Evolutionary conservation across 345 rosid species (phyloP), one percentile per base, ranked within the genome.

Genomic region (Lumnitzera racemosa): DNA sequence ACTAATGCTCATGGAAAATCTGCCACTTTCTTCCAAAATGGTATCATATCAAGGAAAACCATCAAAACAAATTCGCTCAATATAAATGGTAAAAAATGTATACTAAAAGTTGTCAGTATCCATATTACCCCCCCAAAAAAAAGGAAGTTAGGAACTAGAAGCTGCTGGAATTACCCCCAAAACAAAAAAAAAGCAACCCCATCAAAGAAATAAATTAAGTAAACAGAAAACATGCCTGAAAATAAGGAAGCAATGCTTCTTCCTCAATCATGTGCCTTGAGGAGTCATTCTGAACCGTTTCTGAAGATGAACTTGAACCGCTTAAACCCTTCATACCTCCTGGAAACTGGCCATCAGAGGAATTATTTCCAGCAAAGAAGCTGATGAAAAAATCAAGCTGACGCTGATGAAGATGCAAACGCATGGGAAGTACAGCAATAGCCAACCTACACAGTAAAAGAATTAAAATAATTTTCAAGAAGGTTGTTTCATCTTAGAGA

Each of bases 211-310:
- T 46, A 52, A 70, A 29, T 62, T 47, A 25, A 66, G 24, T 49
- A 53, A 13, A 36, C 5, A 25, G 49, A 15, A 66, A 12, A 56
- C 78, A 79, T 70, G 81, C 99, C 99, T 90, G 99, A 70, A 94
- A 86, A 81, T 80, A 94, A 47, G 99, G 99, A 65, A 94, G 97
- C 79, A 94, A 75, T 53, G 97, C 97, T 71, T 94, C 99, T 46
- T 75, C 85, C 55, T 74, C 82, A 75, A 83, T 71, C 62, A 65
- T 66, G 63, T 76, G 81, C 51, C 75, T 76, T 13, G 65, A 59
- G 70, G 67, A 52, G 63, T 65, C 66, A 73, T 58, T 49, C 49
- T 74, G 64, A 53, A 24, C 60, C 51, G 63, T 67, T 29, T 58
- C 17, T 16, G 59, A 64, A 15, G 67, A 61, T 65, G 71, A 57